Evolutionary conservation across 139 green algal species (phyloP).

Genomic region (Micromonas pusilla): DNA sequence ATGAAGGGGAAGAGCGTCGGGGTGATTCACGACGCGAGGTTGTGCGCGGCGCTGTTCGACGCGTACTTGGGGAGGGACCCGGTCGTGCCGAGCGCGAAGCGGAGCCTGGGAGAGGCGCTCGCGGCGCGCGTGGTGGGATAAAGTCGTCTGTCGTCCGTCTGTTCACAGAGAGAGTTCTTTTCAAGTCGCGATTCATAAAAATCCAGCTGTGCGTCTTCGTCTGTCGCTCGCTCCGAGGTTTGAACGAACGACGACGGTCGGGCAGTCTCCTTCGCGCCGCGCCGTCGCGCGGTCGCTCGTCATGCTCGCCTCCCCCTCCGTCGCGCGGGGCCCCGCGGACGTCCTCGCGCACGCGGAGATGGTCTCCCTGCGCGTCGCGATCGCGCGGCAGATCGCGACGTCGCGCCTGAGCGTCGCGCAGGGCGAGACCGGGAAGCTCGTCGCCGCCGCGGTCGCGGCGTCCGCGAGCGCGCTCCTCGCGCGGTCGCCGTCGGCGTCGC

Average conservation of each 20-base stretch:
- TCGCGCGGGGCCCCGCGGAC: background rate
- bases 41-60: slow-evolving; percentile 28
- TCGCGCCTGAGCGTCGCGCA: background rate
- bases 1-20: background rate
- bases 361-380: background rate
- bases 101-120: background rate
- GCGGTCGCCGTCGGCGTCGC: no score
- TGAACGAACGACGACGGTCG: no score
- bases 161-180: no score
- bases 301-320: background rate
- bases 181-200: no score
- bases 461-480: no score
- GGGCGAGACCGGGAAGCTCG: background rate
- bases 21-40: background rate
- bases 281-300: no score
- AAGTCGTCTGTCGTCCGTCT: no score
- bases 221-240: no score
- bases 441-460: no score
- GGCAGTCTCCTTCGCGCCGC: no score
- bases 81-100: slow-evolving; percentile 11
- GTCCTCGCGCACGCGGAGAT: background rate
- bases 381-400: background rate
- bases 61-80: slow-evolving; percentile 25
- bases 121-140: background rate
- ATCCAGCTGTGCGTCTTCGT: no score